phyloP scores from a whole-genome alignment of 805 yeast genomes.

The Yueomyces sinensis region DNA sequence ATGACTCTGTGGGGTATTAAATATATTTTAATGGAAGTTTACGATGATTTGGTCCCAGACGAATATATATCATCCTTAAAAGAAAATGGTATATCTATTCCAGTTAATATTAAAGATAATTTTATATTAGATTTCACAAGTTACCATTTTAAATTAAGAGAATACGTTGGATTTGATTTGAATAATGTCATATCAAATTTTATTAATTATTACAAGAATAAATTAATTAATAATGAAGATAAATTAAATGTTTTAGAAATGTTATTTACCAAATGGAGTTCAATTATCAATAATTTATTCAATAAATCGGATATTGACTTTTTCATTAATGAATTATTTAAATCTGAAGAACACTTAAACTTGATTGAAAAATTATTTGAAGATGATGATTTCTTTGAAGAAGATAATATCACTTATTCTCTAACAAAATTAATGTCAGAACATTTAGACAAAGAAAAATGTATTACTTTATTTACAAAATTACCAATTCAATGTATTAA shows the following conservation, averaged over 20 bases:
- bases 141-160: constrained; percentile 37
- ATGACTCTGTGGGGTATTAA: constrained; percentile 32
- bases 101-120: background rate
- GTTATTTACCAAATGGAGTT: constrained; percentile 42
- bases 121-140: constrained; percentile 6
- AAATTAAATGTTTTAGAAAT: constrained; percentile 7
- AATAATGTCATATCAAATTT: constrained; percentile 11
- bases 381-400: constrained; percentile 37
- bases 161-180: constrained; percentile 26
- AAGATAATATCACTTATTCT: constrained; percentile 24
- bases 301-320: constrained; percentile 16
- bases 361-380: constrained; percentile 17
- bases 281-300: constrained; percentile 30
- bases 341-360: constrained; percentile 7
- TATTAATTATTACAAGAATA: constrained; percentile 4
- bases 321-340: constrained; percentile 23
- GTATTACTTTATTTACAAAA: constrained; percentile 4
- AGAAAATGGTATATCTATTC: too few relatives aligned
- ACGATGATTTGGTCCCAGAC: constrained; percentile 25
- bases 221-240: constrained; percentile 1
- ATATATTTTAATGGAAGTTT: constrained; percentile 36
- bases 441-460: constrained; percentile 1
- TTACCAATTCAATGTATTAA: constrained; percentile 41
- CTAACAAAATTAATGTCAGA: constrained; percentile 16
- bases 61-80: constrained; percentile 12